Percentiles rank a stretch among this genome's conserved stretches.
These are phyloP conservation scores for Cymbidium sinense DNA, from an alignment of 106 monocot genomes.

Conservation along the genomic window DNA sequence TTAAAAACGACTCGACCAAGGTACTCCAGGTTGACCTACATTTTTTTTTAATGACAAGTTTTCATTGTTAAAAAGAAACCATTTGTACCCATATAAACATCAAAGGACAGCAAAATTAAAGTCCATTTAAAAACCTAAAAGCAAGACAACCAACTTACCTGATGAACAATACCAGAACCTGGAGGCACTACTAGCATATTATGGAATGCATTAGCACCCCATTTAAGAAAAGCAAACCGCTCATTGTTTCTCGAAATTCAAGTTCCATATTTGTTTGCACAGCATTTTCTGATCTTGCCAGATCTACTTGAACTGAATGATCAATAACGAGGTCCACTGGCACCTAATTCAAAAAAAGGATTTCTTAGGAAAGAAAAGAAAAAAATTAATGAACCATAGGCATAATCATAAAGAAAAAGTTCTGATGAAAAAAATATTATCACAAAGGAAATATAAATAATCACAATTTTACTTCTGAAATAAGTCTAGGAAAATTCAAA, in stretches of 20 bases:
- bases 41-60: background rate
- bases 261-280: conserved; percentile 85
- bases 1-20: conserved; percentile 93
- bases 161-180: conserved; percentile 97
- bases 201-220: conserved; percentile 83
- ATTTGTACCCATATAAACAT: background rate
- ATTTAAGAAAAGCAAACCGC: conserved; percentile 94
- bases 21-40: conserved; percentile 90
- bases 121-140: background rate
- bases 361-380: background rate
- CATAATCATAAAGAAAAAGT: background rate
- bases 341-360: conserved; percentile 27
- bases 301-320: conserved; percentile 81
- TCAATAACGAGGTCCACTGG: conserved; percentile 90
- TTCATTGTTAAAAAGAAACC: background rate
- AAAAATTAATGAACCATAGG: background rate
- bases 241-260: conserved; percentile 87
- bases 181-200: conserved; percentile 99
- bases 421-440: background rate
- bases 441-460: background rate
- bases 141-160: conserved; percentile 31
- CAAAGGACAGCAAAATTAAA: background rate
- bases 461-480: background rate
- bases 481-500: background rate
- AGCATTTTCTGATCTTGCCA: conserved; percentile 80